Conservation (phyloP, 805 yeast genomes). For the Yarrowia deformans region DNA sequence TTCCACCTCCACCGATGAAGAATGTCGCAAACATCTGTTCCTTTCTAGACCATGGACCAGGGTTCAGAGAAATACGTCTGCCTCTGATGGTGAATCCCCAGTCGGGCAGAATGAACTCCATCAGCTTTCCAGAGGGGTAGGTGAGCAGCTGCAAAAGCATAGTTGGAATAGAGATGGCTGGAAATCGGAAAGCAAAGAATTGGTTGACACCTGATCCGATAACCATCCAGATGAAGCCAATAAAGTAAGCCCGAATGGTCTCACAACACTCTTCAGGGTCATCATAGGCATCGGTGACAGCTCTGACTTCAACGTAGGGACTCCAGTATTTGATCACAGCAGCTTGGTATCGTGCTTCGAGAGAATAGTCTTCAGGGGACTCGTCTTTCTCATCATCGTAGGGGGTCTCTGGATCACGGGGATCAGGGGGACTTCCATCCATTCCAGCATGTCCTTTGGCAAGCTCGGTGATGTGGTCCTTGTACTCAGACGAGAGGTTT, state of each 20-base stretch:
- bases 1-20: slow-evolving; percentile 49
- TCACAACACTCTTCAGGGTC: slow-evolving; percentile 57
- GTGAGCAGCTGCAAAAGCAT: slow-evolving; percentile 63
- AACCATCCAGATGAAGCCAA: slow-evolving; percentile 49
- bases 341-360: slow-evolving; percentile 8
- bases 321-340: slow-evolving; percentile 18
- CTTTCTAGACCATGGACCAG: slow-evolving; percentile 65
- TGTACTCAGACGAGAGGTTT: neutral
- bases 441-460: neutral
- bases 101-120: slow-evolving; percentile 43
- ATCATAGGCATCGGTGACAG: slow-evolving; percentile 61
- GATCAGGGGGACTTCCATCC: neutral
- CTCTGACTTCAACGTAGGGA: slow-evolving; percentile 73
- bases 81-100: slow-evolving; percentile 46
- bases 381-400: slow-evolving; percentile 19
- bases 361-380: slow-evolving; percentile 15
- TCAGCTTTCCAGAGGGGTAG: slow-evolving; percentile 60
- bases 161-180: slow-evolving; percentile 58
- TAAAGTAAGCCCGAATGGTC: slow-evolving; percentile 55
- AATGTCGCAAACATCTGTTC: slow-evolving; percentile 68
- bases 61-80: slow-evolving; percentile 52
- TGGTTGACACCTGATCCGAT: slow-evolving; percentile 45
- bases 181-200: slow-evolving; percentile 61
- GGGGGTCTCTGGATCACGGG: slow-evolving; percentile 5
- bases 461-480: neutral